phyloP scores from a whole-genome alignment of 495 filamentous ascomycete genomes.

The Friedmanniomyces simplex region DNA sequence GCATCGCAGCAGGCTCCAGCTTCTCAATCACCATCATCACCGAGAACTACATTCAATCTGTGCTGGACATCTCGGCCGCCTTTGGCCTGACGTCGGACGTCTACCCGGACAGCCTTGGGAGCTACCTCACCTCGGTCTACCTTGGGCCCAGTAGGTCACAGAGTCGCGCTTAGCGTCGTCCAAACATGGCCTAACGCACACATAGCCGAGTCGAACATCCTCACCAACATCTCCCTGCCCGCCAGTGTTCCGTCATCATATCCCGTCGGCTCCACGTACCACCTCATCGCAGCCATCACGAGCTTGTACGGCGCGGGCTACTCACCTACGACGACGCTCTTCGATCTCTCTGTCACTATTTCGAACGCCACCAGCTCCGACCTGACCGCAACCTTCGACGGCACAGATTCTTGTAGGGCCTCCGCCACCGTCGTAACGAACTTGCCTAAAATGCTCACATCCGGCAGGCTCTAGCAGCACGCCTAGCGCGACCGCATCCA shows the following conservation, averaged over 20 bases:
- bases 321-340: neutral
- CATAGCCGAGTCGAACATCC: constrained; percentile 12
- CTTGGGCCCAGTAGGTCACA: constrained; percentile 5
- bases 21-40: constrained; percentile 16
- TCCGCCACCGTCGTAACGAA: neutral
- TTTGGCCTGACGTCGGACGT: constrained; percentile 11
- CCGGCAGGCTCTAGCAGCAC: neutral
- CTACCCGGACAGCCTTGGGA: constrained; percentile 10
- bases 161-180: neutral
- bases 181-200: neutral
- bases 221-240: constrained; percentile 8
- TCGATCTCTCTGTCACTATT: neutral
- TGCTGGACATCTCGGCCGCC: constrained; percentile 19
- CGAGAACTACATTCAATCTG: constrained; percentile 23
- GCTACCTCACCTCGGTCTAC: constrained; percentile 7
- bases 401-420: neutral
- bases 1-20: constrained; percentile 5
- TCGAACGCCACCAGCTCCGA: neutral
- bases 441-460: neutral
- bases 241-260: neutral
- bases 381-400: neutral
- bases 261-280: neutral
- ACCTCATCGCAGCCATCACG: constrained; percentile 2
- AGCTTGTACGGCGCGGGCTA: constrained; percentile 7
- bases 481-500: neutral